Evolutionary conservation across 148 eudicot genomes (phyloP).

Genomic region (Camellia japonica): DNA sequence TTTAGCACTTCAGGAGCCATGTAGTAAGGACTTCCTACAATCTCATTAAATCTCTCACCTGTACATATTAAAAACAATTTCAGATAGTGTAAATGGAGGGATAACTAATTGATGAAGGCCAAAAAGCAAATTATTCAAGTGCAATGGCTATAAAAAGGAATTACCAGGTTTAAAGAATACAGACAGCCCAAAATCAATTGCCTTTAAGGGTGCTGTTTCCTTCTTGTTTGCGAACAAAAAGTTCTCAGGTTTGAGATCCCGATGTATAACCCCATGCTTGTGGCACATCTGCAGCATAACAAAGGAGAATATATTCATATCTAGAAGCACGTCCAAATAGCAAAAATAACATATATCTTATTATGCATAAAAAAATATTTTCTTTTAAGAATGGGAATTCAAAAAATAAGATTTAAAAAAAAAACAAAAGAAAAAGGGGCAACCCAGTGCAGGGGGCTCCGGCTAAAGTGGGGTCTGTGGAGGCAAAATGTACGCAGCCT

Average conservation of each 20-base stretch:
- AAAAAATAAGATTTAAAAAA: no score
- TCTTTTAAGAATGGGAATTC: not conserved
- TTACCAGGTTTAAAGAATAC: conserved; percentile 32
- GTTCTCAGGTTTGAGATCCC: conserved; percentile 34
- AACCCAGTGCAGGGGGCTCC: no score
- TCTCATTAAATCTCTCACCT: conserved; percentile 30
- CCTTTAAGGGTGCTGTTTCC: conserved; percentile 28
- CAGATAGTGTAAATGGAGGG: not conserved
- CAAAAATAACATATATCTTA: no score
- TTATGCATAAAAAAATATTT: no score
- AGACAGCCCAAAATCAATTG: conserved; percentile 31
- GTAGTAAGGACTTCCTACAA: conserved; percentile 59
- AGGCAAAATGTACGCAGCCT: no score
- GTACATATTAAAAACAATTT: not conserved
- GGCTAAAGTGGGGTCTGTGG: no score
- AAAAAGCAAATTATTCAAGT: not conserved
- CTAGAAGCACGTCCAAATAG: not conserved
- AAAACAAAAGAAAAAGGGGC: no score
- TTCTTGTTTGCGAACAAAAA: conserved; percentile 26
- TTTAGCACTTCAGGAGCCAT: conserved; percentile 61
- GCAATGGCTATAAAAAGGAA: conserved; percentile 9
- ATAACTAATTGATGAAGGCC: not conserved
- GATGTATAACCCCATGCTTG: conserved; percentile 30
- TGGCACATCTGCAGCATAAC: conserved; percentile 24
- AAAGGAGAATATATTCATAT: not conserved